These are phyloP conservation scores for Ceratocystis huliohia DNA, from an alignment of 2,329 filamentous ascomycete genomes.

Conservation along the genomic window DNA sequence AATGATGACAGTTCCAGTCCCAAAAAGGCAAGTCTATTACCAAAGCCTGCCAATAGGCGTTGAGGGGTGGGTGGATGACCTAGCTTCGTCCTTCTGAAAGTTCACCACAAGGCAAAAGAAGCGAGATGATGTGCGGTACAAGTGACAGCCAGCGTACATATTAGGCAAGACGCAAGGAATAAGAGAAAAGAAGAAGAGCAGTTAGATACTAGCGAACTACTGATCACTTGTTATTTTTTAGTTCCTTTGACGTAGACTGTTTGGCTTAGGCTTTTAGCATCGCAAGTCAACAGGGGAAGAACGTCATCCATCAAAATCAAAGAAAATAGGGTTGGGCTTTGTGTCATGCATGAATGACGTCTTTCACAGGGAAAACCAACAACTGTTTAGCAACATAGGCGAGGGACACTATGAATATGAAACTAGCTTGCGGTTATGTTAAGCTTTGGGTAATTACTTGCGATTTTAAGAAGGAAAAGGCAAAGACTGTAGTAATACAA, in stretches of 20 bases:
- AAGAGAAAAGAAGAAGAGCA: not conserved
- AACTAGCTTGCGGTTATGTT: not conserved
- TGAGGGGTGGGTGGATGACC: not conserved
- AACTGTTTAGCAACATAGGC: not conserved
- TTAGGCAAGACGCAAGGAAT: not conserved
- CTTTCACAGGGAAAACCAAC: not conserved
- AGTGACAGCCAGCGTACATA: conserved; percentile 1
- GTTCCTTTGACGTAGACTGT: not conserved
- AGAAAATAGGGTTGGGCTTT: not conserved
- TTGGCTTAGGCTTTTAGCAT: too few relatives aligned
- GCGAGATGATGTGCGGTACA: not conserved
- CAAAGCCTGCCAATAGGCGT: not conserved
- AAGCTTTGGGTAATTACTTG: not conserved
- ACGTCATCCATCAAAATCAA: too few relatives aligned
- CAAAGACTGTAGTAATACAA: not conserved
- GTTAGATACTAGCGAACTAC: not conserved
- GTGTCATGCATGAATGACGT: not conserved
- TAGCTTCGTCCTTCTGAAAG: not conserved
- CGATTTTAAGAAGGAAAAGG: not conserved
- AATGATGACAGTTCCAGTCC: not conserved
- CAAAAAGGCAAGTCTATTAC: not conserved
- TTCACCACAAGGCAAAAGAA: not conserved
- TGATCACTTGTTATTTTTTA: not conserved
- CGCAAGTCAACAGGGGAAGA: too few relatives aligned
- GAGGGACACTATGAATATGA: not conserved